Evolutionary conservation across 176 grass and related monocot species (phyloP).

Genomic region (Canna indica): DNA sequence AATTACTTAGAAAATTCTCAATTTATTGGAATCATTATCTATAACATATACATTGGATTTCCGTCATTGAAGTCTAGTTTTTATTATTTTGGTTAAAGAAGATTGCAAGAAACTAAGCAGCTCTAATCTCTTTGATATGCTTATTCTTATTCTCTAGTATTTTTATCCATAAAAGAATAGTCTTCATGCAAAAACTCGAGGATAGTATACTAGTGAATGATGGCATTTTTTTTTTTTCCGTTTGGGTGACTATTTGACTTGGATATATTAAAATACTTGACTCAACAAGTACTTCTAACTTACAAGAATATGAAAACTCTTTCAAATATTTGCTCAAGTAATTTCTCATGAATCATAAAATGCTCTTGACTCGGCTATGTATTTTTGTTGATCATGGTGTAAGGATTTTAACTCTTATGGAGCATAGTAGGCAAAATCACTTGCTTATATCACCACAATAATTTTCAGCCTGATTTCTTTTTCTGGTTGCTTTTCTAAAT

Average conservation of each 20-base stretch:
- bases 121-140: background rate
- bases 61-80: background rate
- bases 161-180: no score
- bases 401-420: background rate
- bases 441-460: background rate
- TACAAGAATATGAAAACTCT: background rate
- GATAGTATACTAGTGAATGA: background rate
- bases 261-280: no score
- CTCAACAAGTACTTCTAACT: background rate
- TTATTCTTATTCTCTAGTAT: background rate
- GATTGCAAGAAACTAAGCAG: background rate
- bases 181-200: no score
- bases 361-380: background rate
- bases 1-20: no score
- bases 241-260: background rate
- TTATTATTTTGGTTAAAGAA: background rate
- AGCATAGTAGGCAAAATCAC: background rate
- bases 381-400: background rate
- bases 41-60: no score
- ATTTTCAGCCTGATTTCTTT: background rate
- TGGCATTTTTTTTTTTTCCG: background rate
- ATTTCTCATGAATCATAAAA: background rate
- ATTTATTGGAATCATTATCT: no score
- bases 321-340: background rate
- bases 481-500: conserved; percentile 19